Percentiles rank a stretch among this genome's conserved stretches.
Conservation (phyloP, 2,329 filamentous ascomycete genomes). For the Dothideomycetidae sp. region DNA sequence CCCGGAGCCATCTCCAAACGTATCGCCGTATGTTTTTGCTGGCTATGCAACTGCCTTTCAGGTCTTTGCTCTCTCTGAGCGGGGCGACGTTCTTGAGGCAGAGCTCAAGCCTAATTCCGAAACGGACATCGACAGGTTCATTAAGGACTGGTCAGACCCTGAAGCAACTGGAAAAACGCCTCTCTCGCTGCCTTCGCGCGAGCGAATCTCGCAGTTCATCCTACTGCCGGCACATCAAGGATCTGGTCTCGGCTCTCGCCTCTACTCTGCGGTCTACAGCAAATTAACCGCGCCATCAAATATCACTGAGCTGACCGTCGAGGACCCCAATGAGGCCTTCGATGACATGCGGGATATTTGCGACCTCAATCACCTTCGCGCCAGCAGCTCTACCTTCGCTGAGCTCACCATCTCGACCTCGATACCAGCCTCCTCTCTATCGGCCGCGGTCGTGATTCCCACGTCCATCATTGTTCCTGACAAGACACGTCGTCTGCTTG, state of each 20-base stretch:
- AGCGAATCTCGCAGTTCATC: slow-evolving; percentile 84
- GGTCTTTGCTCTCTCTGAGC: slow-evolving; percentile 41
- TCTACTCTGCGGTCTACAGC: slow-evolving; percentile 70
- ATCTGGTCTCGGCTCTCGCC: slow-evolving; percentile 59
- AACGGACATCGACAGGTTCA: slow-evolving; percentile 10
- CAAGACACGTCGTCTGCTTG: slow-evolving; percentile 41
- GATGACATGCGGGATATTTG: slow-evolving; percentile 65
- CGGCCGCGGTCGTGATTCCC: slow-evolving; percentile 36
- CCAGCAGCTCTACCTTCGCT: slow-evolving; percentile 23
- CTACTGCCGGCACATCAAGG: slow-evolving; percentile 78
- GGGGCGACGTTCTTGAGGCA: slow-evolving; percentile 11
- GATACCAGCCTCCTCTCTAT: slow-evolving; percentile 36
- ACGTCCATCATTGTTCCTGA: slow-evolving; percentile 44
- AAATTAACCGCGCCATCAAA: slow-evolving; percentile 49
- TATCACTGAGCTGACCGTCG: slow-evolving; percentile 74
- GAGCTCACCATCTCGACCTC: slow-evolving; percentile 35
- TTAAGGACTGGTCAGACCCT: slow-evolving; percentile 6
- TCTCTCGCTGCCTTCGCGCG: slow-evolving; percentile 56
- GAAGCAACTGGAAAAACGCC: slow-evolving; percentile 12
- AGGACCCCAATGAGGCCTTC: slow-evolving; percentile 82
- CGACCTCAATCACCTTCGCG: slow-evolving; percentile 53
- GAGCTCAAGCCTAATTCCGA: slow-evolving; percentile 19
- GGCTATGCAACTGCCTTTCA: slow-evolving; percentile 87
- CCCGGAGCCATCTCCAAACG: slow-evolving; percentile 12
- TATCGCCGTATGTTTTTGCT: slow-evolving; percentile 57